These are phyloP conservation scores for Butyriboletus appendiculatus DNA, from an alignment of 1,284 basidiomycete genomes.

Conservation along the genomic window DNA sequence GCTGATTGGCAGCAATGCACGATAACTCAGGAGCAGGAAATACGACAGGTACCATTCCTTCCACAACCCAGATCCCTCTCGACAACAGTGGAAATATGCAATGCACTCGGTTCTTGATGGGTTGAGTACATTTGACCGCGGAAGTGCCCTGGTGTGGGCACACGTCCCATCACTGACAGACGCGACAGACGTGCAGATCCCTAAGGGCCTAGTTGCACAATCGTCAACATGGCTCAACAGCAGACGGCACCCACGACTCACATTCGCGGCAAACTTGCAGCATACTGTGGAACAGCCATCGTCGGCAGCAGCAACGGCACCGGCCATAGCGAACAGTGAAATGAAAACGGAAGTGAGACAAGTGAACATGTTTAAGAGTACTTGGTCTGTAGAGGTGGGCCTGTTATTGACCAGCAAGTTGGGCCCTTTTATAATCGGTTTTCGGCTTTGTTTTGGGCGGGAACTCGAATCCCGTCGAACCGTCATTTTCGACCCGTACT, in stretches of 20 bases:
- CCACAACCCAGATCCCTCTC: neutral
- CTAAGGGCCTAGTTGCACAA: neutral
- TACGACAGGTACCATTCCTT: neutral
- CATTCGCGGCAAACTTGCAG: neutral
- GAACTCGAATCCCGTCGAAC: too few relatives aligned
- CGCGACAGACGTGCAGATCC: neutral
- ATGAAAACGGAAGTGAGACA: neutral
- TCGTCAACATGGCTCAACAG: neutral
- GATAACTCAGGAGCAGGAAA: neutral
- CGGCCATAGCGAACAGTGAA: neutral
- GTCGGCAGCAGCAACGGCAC: neutral
- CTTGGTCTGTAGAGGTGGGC: neutral
- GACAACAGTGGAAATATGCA: neutral
- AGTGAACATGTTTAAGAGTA: slow-evolving; percentile 2
- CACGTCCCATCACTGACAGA: neutral
- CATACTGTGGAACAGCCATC: slow-evolving; percentile 1
- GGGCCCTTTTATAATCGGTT: slow-evolving; percentile 1
- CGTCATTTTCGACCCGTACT: too few relatives aligned
- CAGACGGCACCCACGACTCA: neutral
- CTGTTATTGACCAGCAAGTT: neutral
- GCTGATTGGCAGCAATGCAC: too few relatives aligned
- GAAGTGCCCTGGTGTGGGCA: neutral
- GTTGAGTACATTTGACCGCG: neutral
- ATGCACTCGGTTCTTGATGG: neutral
- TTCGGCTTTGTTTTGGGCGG: too few relatives aligned